Conservation (phyloP, 768 basidiomycete species). For the Atractiella rhizophila region DNA sequence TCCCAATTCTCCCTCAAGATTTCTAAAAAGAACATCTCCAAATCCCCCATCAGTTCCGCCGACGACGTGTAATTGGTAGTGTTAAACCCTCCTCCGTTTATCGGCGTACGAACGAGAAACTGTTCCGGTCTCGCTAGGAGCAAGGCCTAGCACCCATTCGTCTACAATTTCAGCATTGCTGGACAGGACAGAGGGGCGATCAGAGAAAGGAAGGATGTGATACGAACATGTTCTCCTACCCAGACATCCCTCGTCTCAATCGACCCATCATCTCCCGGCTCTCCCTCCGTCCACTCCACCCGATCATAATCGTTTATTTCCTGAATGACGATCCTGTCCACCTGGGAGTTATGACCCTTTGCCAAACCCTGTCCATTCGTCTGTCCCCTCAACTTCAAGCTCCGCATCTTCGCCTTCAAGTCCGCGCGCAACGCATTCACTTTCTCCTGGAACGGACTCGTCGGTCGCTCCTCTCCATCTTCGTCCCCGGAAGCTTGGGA, state of each 20-base stretch:
- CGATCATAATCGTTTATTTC: constrained; percentile 60
- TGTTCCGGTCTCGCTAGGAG: too few species aligned
- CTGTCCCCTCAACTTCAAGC: constrained; percentile 40
- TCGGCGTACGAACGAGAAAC: constrained; percentile 58
- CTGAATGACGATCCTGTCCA: constrained; percentile 59
- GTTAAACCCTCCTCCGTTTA: constrained; percentile 60
- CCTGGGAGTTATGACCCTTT: constrained; percentile 44
- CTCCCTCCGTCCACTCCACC: constrained; percentile 71
- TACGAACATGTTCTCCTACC: constrained; percentile 42
- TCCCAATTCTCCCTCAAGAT: constrained; percentile 38
- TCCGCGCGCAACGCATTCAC: constrained; percentile 29
- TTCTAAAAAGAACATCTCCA: constrained; percentile 40
- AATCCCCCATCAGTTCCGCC: constrained; percentile 48
- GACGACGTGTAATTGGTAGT: constrained; percentile 36
- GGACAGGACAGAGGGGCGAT: too few species aligned
- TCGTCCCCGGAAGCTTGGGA: too few species aligned
- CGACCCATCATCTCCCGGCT: too few species aligned
- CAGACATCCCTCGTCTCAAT: constrained; percentile 28
- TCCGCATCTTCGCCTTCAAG: constrained; percentile 21
- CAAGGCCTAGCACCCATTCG: too few species aligned
- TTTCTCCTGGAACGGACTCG: constrained; percentile 41
- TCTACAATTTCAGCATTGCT: too few species aligned
- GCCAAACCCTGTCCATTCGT: constrained; percentile 18
- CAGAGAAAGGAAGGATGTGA: background rate
- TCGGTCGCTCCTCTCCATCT: background rate